phyloP scores from a whole-genome alignment of 2,329 filamentous ascomycete genomes.

The Trichoderma polysporum region DNA sequence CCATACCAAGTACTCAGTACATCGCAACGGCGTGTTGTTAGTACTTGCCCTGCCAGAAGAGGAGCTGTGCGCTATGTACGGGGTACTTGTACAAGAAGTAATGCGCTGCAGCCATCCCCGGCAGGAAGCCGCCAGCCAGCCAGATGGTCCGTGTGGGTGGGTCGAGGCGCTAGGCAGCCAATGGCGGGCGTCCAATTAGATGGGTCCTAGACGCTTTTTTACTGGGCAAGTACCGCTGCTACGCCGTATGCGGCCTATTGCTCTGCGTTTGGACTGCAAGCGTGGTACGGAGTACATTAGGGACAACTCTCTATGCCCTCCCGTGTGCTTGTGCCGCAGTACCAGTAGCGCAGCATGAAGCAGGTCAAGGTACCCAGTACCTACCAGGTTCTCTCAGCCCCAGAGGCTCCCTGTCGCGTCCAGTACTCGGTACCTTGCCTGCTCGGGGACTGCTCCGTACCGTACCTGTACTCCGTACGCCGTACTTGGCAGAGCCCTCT shows the following conservation, averaged over 20 bases:
- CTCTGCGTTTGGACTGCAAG: background rate
- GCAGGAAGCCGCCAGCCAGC: constrained; percentile 9
- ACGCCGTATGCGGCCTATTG: constrained; percentile 15
- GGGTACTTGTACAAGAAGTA: constrained; percentile 3
- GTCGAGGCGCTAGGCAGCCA: background rate
- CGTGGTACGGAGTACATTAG: background rate
- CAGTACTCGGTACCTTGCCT: background rate
- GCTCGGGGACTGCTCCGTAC: background rate
- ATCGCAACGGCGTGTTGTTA: background rate
- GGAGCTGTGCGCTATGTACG: background rate
- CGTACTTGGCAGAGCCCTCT: background rate
- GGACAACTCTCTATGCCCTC: background rate
- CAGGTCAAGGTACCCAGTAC: background rate
- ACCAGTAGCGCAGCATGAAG: too few relatives aligned
- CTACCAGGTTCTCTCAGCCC: background rate
- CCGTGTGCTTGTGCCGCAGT: background rate
- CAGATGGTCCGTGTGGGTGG: constrained; percentile 16
- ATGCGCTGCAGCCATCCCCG: constrained; percentile 19
- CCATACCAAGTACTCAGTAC: background rate
- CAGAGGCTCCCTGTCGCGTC: background rate
- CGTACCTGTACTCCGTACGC: background rate
- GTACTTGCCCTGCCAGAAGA: background rate
- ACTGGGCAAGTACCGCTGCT: constrained; percentile 17
- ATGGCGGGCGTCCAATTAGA: background rate
- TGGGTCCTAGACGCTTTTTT: constrained; percentile 3